Evolutionary conservation across 176 grass and related monocot genomes (phyloP), one percentile per base, ranked within the genome.

Genomic region (Triticum aestivum): DNA sequence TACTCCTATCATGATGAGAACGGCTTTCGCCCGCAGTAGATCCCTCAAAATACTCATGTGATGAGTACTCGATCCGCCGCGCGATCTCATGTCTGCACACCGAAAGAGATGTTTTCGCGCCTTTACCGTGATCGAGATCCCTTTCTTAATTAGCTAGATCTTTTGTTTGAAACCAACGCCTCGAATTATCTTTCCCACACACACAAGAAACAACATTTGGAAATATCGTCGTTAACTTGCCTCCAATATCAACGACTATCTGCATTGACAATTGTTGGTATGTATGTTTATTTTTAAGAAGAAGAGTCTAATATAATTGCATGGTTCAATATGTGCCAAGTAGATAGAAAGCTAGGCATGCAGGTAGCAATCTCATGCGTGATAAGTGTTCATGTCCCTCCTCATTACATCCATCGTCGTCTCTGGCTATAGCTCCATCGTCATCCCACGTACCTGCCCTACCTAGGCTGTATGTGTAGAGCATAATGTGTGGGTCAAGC

Each of bases 401-500:
- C 42, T 68, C 79, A 33, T 81, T 47, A 7, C 78, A 20, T 65
- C 59, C 78, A 30, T 80, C 59, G 13, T 80, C 37, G 21, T 79
- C 21, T 23, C 14, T 75, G 8, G 13, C 44, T 75, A 52, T 24
- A 32, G 44, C 73, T 26, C 52, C 13, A 64, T 85, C 61, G 44
- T 77, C 61, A 85, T 58, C 74, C 26, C 52, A 64, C 42, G n/a
- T 47, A 45, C 56, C 56, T 59, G 56, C 56, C 56, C 56, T 59
- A 59, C 8, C 7, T 65, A 85, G 44, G 8, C 23, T 65, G 38
- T 45, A 65, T 65, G 4, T 45, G 38, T 44, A 77, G 47, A 33
- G 47, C 29, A 56, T 77, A 32, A 80, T 65, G 10, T 65, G 59
- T 79, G 78, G 79, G 63, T 81, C 41, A 69, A 81, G 67, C 33